These are phyloP conservation scores for Trichocladium antarcticum DNA, from an alignment of 495 filamentous ascomycete species.

Conservation along the genomic window DNA sequence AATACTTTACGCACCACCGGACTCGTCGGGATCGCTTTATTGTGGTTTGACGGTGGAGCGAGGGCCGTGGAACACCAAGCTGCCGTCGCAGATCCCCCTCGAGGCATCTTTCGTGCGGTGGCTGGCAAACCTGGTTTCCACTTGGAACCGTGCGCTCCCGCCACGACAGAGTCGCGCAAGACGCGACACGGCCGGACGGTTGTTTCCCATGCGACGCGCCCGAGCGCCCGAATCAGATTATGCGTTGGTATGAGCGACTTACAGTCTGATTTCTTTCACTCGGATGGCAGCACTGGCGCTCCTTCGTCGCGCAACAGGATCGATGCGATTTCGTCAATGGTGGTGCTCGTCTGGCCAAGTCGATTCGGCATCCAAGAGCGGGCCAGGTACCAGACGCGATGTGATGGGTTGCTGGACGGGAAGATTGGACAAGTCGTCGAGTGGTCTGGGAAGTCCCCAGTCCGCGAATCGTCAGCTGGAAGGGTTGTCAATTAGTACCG, in stretches of 20 bases:
- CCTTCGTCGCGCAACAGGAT: too few relatives aligned
- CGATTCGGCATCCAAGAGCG: too few relatives aligned
- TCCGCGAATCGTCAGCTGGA: neutral
- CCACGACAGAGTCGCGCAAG: conserved; percentile 5
- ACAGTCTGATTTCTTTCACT: neutral
- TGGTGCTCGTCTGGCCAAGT: too few relatives aligned
- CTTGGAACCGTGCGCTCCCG: conserved; percentile 16
- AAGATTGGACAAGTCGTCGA: too few relatives aligned
- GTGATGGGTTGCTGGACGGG: too few relatives aligned
- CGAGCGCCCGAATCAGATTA: neutral
- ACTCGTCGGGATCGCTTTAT: neutral
- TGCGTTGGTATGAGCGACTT: neutral
- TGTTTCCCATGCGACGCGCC: conserved; percentile 2
- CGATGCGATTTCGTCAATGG: neutral
- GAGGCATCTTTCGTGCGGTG: conserved; percentile 12
- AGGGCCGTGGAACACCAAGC: conserved; percentile 15
- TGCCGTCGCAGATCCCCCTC: conserved; percentile 15
- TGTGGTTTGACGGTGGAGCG: neutral
- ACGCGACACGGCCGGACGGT: neutral
- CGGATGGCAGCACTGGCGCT: neutral
- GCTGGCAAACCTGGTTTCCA: conserved; percentile 21
- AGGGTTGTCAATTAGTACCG: too few relatives aligned
- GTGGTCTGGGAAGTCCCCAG: neutral
- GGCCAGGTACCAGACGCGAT: too few relatives aligned
- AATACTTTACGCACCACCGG: neutral